Evolutionary conservation across 1,284 basidiomycete genomes (phyloP), one percentile per base, ranked within the genome.

Genomic region (Moesziomyces aphidis): DNA sequence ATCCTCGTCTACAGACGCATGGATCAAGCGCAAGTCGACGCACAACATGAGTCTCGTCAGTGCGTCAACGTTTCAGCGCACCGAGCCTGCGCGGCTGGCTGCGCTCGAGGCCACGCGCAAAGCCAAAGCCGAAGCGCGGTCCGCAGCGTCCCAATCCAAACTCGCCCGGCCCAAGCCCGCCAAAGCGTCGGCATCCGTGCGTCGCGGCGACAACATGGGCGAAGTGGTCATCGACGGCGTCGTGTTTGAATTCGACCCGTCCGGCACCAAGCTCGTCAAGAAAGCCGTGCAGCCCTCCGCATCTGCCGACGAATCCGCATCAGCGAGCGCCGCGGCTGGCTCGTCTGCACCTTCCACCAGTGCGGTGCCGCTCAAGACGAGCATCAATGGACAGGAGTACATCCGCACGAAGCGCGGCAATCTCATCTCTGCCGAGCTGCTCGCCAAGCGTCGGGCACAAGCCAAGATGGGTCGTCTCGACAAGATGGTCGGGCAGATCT

Each of bases 141-240:
- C 51, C 11, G 39, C 49, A 11, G 54, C 61, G 1, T 47, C 59
- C 4, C 44, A 28, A 8, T 55, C 47, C 17, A 51, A 60, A 46
- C 5, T 55, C 3, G 10, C 15, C 9, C 47, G 51, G 6, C 26
- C 43, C 17, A 62, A 62, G 39, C 15, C 61, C 28, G 7, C 44
- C 9, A 64, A 61, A 22, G 11, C 57, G 10, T 57, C 61, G 3
- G 51, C 68, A 1, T 76, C 78, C 0, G 61, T 81, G 19, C 56
- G 80, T 5, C 51, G 80, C 11, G 80, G 80, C 11, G 77, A 78
- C 61, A 79, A 79, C 45, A 82, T 82, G 78, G 79, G 80, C 24
- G 79, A 84, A 54, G 87, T 88, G 3, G 85, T 87, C 28, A 86
- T 88, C 21, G 87, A 88, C 69, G 87, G 87, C 10, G 85, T 87